Percentiles rank a stretch among this genome's conserved stretches.
Conservation (phyloP, 2,329 filamentous ascomycete genomes). For the Berkeleyomyces rouxiae region DNA sequence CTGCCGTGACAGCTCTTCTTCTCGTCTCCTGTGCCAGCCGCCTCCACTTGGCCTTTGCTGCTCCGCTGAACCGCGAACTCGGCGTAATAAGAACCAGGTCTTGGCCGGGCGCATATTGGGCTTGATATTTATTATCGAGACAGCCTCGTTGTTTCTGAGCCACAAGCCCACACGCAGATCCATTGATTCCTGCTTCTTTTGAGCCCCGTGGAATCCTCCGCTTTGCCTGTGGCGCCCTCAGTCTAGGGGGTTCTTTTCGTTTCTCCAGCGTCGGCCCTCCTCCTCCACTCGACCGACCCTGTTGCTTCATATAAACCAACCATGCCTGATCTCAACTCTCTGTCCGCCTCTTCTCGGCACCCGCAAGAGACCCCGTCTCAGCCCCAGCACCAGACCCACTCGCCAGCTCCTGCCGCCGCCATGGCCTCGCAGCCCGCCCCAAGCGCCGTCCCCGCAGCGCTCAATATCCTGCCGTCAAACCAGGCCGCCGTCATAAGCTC, state of each 20-base stretch:
- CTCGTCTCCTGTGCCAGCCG: neutral
- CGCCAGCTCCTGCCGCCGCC: constrained; percentile 16
- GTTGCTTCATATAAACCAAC: constrained; percentile 3
- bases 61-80: neutral
- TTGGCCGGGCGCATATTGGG: neutral
- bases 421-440: constrained; percentile 25
- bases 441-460: constrained; percentile 16
- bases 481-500: constrained; percentile 28
- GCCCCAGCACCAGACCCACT: constrained; percentile 22
- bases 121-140: neutral
- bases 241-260: neutral
- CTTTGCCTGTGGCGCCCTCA: neutral
- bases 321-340: constrained; percentile 41
- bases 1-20: neutral
- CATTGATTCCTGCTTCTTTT: neutral
- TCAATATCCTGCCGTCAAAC: constrained; percentile 42
- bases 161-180: neutral
- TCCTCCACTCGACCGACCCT: neutral
- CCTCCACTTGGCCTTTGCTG: neutral
- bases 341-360: constrained; percentile 30
- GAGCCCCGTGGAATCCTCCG: neutral
- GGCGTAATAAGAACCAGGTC: neutral
- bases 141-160: neutral
- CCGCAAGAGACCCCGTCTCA: constrained; percentile 22
- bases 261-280: neutral